Percentiles rank a stretch among this genome's conserved stretches.
Conservation (phyloP, 257 asterid species). For the Solanum bulbocastanum region DNA sequence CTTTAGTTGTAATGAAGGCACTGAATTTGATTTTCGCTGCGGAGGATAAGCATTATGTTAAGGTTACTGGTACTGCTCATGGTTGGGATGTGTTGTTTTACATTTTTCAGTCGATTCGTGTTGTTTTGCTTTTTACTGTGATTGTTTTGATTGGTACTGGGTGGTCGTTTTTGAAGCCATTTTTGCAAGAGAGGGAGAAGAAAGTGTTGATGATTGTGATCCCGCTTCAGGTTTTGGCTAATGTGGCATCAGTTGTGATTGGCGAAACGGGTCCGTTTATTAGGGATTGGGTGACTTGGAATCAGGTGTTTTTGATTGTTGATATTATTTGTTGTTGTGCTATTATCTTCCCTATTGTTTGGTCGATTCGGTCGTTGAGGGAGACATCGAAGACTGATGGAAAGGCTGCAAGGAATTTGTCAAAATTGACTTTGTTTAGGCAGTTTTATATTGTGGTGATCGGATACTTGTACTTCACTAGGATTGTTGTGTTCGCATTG, state of each 20-base stretch:
- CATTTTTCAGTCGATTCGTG: slow-evolving; percentile 81
- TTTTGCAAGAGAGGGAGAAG: slow-evolving; percentile 87
- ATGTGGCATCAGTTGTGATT: slow-evolving; percentile 77
- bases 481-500: slow-evolving; percentile 88
- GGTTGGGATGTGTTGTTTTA: slow-evolving; percentile 98
- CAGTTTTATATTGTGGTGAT: slow-evolving; percentile 89
- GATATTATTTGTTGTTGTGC: slow-evolving; percentile 90
- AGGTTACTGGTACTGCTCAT: slow-evolving; percentile 92
- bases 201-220: slow-evolving; percentile 95
- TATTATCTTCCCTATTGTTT: slow-evolving; percentile 85
- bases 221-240: slow-evolving; percentile 90
- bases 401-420: slow-evolving; percentile 90
- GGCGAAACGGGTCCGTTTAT: slow-evolving; percentile 96
- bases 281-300: slow-evolving; percentile 93
- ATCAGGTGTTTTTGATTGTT: slow-evolving; percentile 78
- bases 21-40: slow-evolving; percentile 79
- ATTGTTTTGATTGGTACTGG: slow-evolving; percentile 85
- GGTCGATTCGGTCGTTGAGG: slow-evolving; percentile 95
- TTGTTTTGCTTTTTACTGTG: slow-evolving; percentile 71
- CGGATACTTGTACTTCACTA: slow-evolving; percentile 86
- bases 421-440: slow-evolving; percentile 83
- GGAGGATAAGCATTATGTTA: slow-evolving; percentile 89
- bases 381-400: slow-evolving; percentile 96
- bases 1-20: slow-evolving; percentile 69
- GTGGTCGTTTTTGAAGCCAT: slow-evolving; percentile 88